Percentiles rank a stretch among this genome's conserved stretches.
Evolutionary conservation across 2,329 filamentous ascomycete genomes (phyloP).

Genomic region (Claviceps citrina): DNA sequence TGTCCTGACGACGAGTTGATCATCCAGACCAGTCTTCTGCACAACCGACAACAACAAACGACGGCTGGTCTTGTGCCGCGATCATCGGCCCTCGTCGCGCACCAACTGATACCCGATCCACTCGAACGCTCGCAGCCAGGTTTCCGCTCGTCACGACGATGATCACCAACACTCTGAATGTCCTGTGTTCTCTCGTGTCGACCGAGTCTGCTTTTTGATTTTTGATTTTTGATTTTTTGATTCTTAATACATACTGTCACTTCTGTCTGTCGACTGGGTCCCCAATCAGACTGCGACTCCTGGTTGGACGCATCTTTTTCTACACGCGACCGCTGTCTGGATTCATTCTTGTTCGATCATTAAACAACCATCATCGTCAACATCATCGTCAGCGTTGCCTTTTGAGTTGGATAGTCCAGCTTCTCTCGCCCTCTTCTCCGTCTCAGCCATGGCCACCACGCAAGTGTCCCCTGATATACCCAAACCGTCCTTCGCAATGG

Average conservation of each 20-base stretch:
- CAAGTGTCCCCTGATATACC: slow-evolving; percentile 31
- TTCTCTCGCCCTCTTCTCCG: slow-evolving; percentile 4
- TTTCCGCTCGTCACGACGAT: slow-evolving; percentile 33
- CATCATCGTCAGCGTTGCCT: slow-evolving; percentile 7
- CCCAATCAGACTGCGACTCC: slow-evolving; percentile 2
- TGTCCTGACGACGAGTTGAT: background rate
- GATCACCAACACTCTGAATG: slow-evolving; percentile 36
- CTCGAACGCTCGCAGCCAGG: slow-evolving; percentile 12
- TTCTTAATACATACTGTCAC: slow-evolving; percentile 13
- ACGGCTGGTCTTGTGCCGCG: slow-evolving; percentile 1
- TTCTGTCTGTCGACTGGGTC: slow-evolving; percentile 13
- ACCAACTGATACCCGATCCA: slow-evolving; percentile 2
- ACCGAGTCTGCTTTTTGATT: slow-evolving; percentile 39
- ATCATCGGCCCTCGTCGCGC: slow-evolving; percentile 1
- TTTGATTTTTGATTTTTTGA: slow-evolving; percentile 26
- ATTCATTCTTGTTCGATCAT: slow-evolving; percentile 5
- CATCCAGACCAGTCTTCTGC: background rate
- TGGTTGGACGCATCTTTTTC: slow-evolving; percentile 2
- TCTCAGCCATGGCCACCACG: slow-evolving; percentile 29
- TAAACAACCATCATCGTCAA: background rate
- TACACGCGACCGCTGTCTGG: slow-evolving; percentile 4
- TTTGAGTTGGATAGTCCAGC: slow-evolving; percentile 11
- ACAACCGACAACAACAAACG: background rate
- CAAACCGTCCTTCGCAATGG: slow-evolving; percentile 65
- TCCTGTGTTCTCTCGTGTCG: slow-evolving; percentile 34